phyloP scores from a whole-genome alignment of 345 rosid species.

The Gossypium longicalyx region DNA sequence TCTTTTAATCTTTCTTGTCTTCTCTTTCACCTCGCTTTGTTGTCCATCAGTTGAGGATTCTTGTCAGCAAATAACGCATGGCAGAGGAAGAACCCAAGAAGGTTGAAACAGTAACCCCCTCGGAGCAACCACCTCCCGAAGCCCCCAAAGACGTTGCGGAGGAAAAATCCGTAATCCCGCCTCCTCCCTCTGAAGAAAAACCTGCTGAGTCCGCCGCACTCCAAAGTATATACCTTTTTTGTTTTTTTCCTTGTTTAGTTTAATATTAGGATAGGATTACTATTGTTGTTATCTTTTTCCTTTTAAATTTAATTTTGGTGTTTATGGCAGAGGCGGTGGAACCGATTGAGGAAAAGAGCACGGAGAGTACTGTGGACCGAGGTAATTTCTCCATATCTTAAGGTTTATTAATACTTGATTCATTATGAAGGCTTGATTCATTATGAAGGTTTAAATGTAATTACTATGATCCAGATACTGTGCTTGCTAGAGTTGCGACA shows the following conservation, averaged over 20 bases:
- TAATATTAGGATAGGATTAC: background rate
- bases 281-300: background rate
- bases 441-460: background rate
- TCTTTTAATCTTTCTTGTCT: background rate
- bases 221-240: conserved; percentile 27
- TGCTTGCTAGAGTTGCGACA: conserved; percentile 68
- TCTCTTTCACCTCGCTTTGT: background rate
- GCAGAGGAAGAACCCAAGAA: conserved; percentile 46
- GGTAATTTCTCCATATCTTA: conserved; percentile 29
- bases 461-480: conserved; percentile 42
- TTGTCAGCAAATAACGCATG: conserved; percentile 25
- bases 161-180: background rate
- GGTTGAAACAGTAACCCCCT: conserved; percentile 23
- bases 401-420: background rate
- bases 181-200: background rate
- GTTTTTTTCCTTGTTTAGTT: background rate
- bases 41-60: background rate
- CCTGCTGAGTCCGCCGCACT: conserved; percentile 19
- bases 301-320: background rate
- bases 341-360: conserved; percentile 30
- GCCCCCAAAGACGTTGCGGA: background rate
- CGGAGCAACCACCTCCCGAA: background rate
- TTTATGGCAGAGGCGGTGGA: conserved; percentile 41
- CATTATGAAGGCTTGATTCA: background rate
- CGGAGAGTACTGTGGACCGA: conserved; percentile 47